phyloP scores from a whole-genome alignment of 352 stramenopile species.

The Phytophthora lateralis region DNA sequence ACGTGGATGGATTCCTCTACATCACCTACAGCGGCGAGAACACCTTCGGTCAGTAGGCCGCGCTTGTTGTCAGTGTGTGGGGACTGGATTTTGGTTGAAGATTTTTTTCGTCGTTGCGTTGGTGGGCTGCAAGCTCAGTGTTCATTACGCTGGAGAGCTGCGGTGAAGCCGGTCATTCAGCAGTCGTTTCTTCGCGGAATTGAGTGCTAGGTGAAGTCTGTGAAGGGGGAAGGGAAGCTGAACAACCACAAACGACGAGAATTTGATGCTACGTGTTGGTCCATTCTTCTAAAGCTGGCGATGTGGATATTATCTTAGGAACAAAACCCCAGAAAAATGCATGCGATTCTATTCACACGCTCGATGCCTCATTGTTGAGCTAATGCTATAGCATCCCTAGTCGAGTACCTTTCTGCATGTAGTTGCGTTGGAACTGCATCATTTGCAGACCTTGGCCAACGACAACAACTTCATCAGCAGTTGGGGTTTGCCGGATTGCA shows the following conservation, averaged over 20 bases:
- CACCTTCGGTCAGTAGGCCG: constrained; percentile 94
- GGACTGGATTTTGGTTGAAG: constrained; percentile 46
- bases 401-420: not conserved
- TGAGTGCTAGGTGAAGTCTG: constrained; percentile 11
- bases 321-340: constrained; percentile 43
- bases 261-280: constrained; percentile 34
- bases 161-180: constrained; percentile 8
- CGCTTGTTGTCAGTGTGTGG: constrained; percentile 12
- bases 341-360: constrained; percentile 42
- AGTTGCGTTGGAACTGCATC: constrained; percentile 43
- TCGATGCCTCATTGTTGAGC: constrained; percentile 11
- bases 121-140: constrained; percentile 6
- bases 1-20: constrained; percentile 99
- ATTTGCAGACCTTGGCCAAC: constrained; percentile 83
- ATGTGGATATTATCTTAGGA: constrained; percentile 43
- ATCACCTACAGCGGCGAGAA: constrained; percentile 99
- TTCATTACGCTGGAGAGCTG: constrained; percentile 13
- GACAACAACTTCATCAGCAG: constrained; percentile 50
- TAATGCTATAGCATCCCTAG: not conserved
- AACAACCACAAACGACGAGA: constrained; percentile 27
- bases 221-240: constrained; percentile 6
- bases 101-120: constrained; percentile 32
- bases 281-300: constrained; percentile 40
- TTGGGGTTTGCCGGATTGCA: constrained; percentile 31
- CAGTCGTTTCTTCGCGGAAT: constrained; percentile 1